Evolutionary conservation across 2,329 filamentous ascomycete genomes (phyloP).

Genomic region (Sporothrix inflata): DNA sequence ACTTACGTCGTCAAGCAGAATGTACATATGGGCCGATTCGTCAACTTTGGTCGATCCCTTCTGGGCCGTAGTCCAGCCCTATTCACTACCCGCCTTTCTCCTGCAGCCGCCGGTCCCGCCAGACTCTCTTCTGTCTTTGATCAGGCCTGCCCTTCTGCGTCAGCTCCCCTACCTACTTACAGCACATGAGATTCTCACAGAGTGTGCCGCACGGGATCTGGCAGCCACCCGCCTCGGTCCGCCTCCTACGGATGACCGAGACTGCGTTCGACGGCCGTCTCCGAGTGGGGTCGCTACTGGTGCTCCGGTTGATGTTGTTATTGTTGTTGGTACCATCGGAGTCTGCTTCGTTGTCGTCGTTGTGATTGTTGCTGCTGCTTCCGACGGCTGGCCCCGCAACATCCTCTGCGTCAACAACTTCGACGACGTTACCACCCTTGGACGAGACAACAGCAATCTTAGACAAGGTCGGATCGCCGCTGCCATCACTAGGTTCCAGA

Average conservation of each 20-base stretch:
- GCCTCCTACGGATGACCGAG: conserved; percentile 36
- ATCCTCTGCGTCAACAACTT: not conserved
- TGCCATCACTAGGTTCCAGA: not conserved
- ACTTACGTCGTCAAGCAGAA: too few relatives aligned
- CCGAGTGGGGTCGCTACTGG: conserved; percentile 1
- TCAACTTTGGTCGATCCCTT: too few relatives aligned
- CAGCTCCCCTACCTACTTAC: conserved; percentile 39
- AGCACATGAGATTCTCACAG: conserved; percentile 58
- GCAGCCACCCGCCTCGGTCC: conserved; percentile 46
- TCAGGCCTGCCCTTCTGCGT: not conserved
- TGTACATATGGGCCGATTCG: too few relatives aligned
- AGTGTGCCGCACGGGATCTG: conserved; percentile 55
- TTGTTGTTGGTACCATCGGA: not conserved
- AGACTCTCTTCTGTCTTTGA: not conserved
- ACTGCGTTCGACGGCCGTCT: conserved; percentile 23
- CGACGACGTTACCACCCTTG: not conserved
- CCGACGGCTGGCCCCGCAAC: not conserved
- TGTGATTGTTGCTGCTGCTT: not conserved
- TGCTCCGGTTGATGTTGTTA: not conserved
- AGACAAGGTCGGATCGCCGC: not conserved
- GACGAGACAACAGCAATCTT: not conserved
- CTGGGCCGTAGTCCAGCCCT: too few relatives aligned
- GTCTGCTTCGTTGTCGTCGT: not conserved
- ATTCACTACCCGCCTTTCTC: not conserved
- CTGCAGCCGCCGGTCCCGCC: not conserved